These are phyloP conservation scores for Candida ulmi DNA, from an alignment of 805 yeast species.

Conservation along the genomic window DNA sequence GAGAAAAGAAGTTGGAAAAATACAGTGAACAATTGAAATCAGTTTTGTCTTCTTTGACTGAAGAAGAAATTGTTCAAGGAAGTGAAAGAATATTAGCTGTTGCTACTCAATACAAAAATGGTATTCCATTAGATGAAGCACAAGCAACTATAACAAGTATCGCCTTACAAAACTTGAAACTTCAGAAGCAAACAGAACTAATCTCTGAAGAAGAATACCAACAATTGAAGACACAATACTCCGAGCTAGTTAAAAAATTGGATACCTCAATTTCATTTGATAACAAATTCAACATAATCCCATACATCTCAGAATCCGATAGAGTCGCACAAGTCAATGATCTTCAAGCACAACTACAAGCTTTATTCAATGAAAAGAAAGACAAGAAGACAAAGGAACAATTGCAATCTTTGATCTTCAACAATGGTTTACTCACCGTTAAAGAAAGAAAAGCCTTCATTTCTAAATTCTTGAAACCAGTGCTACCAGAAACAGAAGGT, in stretches of 20 bases:
- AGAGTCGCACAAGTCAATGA: constrained; percentile 22
- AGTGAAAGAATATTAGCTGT: constrained; percentile 48
- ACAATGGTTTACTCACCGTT: constrained; percentile 25
- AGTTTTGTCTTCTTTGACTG: constrained; percentile 21
- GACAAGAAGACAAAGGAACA: constrained; percentile 28
- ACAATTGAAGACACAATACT: constrained; percentile 26
- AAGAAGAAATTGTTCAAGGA: constrained; percentile 31
- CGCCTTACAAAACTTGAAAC: constrained; percentile 36
- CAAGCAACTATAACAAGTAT: constrained; percentile 51
- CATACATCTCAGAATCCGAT: constrained; percentile 31
- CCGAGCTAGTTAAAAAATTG: constrained; percentile 28
- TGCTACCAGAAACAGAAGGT: constrained; percentile 46
- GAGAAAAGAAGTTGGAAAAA: constrained; percentile 24
- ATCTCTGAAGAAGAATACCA: constrained; percentile 28
- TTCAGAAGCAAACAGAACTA: constrained; percentile 8
- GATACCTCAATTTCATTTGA: constrained; percentile 47
- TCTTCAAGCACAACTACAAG: constrained; percentile 14
- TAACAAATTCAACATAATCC: constrained; percentile 33
- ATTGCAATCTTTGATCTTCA: constrained; percentile 37
- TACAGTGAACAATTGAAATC: constrained; percentile 28
- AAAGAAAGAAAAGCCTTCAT: constrained; percentile 29
- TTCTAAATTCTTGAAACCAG: constrained; percentile 45
- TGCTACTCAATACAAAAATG: constrained; percentile 52
- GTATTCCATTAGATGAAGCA: constrained; percentile 53
- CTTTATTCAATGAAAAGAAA: constrained; percentile 14